Evolutionary conservation across 2,329 filamentous ascomycete genomes (phyloP), one percentile per base, ranked within the genome.

Genomic region (Claviceps maximensis): DNA sequence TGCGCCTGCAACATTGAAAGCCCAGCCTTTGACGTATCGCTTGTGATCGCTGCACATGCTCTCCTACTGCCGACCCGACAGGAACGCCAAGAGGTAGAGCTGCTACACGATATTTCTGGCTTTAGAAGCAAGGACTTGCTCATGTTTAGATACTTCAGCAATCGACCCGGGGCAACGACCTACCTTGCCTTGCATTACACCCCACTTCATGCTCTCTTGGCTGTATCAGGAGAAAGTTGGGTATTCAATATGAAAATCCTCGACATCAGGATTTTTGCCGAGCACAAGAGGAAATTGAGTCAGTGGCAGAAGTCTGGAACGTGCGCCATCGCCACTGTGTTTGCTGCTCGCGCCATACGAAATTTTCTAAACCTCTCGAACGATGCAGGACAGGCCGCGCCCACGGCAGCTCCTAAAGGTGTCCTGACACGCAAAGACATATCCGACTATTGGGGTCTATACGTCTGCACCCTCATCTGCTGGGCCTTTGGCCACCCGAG

Each of bases 211-310:
- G 73, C 74, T 57, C 71, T 82, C 1, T 69, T 83, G 19, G 77
- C 77, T 12, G 76, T 82, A 8, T 75, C 75, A 29, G 78, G 79
- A 48, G 74, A 81, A 56, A 78, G 72, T 51, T 82, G 77, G 77
- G 67, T 78, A 21, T 80, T 81, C 59, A 73, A 73, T 50, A 71
- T 73, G 52, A 82, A 82, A 59, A 65, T 81, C 5, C 62, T 71
- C 2, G 65, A 70, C 4, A 62, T 65, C 2, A 66, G 68, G 27
- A 61, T 67, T 12, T 82, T 76, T 57, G 59, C 65, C 46, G 70
- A 74, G 56, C 72, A 77, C 55, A 71, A 76, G 61, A 66, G 63
- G 51, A 69, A 70, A 19, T 67, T 82, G 3, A 66, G 68, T 29
- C 59, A 61, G 36, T 79, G 77, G 76, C 62, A 66, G 12, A 65